Percentiles rank a stretch among this genome's conserved stretches.
These are phyloP conservation scores for Gautieria morchelliformis DNA, from an alignment of 768 basidiomycete species.

Conservation along the genomic window DNA sequence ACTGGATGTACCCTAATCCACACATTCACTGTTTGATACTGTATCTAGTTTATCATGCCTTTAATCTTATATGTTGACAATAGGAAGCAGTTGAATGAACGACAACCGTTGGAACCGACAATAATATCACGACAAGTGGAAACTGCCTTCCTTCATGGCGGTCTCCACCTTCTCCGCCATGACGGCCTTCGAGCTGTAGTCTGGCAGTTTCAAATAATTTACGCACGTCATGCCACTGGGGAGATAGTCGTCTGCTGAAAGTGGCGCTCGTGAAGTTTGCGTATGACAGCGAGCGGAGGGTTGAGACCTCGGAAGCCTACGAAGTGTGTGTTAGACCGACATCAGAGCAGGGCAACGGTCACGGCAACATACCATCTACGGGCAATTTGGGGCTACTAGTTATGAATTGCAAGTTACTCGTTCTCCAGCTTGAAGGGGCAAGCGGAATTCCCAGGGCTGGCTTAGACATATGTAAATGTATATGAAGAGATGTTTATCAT, in stretches of 20 bases:
- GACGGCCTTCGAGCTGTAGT: conserved; percentile 81
- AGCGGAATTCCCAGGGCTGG: too few relatives aligned
- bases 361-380: conserved; percentile 66
- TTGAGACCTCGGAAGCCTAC: conserved; percentile 89
- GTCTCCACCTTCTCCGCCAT: conserved; percentile 75
- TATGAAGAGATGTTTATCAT: too few relatives aligned
- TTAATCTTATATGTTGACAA: not conserved
- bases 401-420: conserved; percentile 92
- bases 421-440: too few relatives aligned
- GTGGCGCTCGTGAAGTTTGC: conserved; percentile 91
- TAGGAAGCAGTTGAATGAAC: not conserved
- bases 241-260: conserved; percentile 87
- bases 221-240: conserved; percentile 99
- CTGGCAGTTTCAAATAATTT: conserved; percentile 91
- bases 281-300: conserved; percentile 90
- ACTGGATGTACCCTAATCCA: too few relatives aligned
- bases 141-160: conserved; percentile 91
- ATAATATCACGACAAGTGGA: conserved; percentile 78
- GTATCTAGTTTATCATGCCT: not conserved
- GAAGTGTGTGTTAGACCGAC: not conserved
- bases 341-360: not conserved
- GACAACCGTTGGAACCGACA: not conserved
- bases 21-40: not conserved
- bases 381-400: conserved; percentile 96
- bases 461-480: too few relatives aligned